phyloP scores from a whole-genome alignment of 2,329 filamentous ascomycete species.

The Fusarium siculi region DNA sequence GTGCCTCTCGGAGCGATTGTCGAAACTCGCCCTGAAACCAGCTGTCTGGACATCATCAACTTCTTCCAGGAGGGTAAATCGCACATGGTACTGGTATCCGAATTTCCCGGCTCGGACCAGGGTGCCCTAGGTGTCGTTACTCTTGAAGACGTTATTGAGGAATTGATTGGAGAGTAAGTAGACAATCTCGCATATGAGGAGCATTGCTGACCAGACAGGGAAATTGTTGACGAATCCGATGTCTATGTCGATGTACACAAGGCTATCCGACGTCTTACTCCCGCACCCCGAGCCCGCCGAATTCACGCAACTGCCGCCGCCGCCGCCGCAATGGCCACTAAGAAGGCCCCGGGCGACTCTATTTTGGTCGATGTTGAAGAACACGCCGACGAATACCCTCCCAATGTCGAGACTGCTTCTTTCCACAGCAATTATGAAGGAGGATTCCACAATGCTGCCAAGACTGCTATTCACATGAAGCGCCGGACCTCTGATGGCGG shows the following conservation, averaged over 20 bases:
- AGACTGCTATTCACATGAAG: conserved; percentile 68
- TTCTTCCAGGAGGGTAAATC: conserved; percentile 99
- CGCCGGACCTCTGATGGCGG: conserved; percentile 68
- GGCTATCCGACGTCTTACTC: conserved; percentile 88
- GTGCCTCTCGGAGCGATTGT: conserved; percentile 94
- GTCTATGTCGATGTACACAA: conserved; percentile 99
- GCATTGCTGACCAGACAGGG: conserved; percentile 61
- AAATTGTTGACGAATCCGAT: conserved; percentile 99
- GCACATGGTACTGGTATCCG: conserved; percentile 97
- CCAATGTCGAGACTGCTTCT: conserved; percentile 48
- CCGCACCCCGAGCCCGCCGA: conserved; percentile 80
- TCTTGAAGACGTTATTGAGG: conserved; percentile 97
- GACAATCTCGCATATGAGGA: neutral
- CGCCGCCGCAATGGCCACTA: conserved; percentile 46
- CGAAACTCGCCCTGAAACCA: conserved; percentile 93
- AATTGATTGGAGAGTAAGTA: conserved; percentile 94
- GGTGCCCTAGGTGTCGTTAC: conserved; percentile 95
- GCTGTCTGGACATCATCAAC: conserved; percentile 97
- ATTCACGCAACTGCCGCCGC: conserved; percentile 51
- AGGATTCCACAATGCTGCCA: conserved; percentile 58
- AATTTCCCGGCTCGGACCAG: conserved; percentile 87
- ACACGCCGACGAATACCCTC: conserved; percentile 50
- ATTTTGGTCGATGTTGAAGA: conserved; percentile 54
- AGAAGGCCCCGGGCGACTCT: conserved; percentile 45
- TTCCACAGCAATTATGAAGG: conserved; percentile 53